Evolutionary conservation across 768 basidiomycete species (phyloP), one percentile per base, ranked within the genome.

Genomic region (Boletus edulis): DNA sequence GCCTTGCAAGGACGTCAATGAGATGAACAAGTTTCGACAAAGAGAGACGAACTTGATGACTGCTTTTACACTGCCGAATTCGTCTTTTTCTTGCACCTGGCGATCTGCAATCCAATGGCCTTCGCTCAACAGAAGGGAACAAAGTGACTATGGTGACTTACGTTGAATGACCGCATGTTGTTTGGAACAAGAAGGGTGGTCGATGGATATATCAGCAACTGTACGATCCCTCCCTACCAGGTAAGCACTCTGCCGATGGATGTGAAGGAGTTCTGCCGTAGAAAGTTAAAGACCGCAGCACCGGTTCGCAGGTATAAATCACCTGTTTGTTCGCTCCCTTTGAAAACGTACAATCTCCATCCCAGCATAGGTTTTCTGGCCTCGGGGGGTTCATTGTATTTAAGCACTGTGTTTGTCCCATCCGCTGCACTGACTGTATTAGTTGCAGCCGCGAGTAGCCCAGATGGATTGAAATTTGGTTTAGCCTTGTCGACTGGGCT

Each of bases 381-480:
- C 77, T 99, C 97, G 7, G 97, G 94, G 15, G 97, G 97, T 71
- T 99, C 97, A 58, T 98, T 95, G 70, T 99, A 99, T 72, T 98
- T 99, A 58, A 99, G 77, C 42, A 97, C 83, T 7, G 89, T 87
- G 62, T 77, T 85, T 48, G 82, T 82, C n/a, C 90, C 92, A 66
- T 91, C 86, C 8, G 76, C 74, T 32, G 83, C 79, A 60, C 82
- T 81, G 41, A 95, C 86, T 1, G 91, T 94, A 67, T 99, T 98
- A 3, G 97, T 98, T 66, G 91, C 97, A 5, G 96, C 96, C 1
- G 96, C 97, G 37, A 99, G 81, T 8, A 96, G 77, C 13, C 97
- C 97, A 18, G 94, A 97, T 5, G 82, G 81, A 15, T 75, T 81
- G 68, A 96, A 98, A 67, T 97, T 95, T 11, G 97, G 95, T 73